A percentile compares a stretch with the other conserved stretches of the same genome.
Conservation (phyloP, 2,329 filamentous ascomycete genomes). For the Diaporthe vexans region DNA sequence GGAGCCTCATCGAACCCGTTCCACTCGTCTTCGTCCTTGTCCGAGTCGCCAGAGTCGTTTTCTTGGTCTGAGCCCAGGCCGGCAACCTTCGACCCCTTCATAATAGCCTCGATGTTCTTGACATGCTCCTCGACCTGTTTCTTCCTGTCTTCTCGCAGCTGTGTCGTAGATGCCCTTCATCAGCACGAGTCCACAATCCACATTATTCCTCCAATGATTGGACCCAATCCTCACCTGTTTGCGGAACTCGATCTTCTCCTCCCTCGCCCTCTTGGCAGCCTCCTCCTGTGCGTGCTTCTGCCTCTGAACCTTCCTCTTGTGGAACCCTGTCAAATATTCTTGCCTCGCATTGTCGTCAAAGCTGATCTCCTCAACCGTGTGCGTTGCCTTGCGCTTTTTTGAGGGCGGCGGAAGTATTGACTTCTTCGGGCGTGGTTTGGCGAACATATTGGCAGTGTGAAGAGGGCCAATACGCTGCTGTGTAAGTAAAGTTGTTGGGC, state of each 20-base stretch:
- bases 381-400: slow-evolving; percentile 76
- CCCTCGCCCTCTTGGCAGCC: slow-evolving; percentile 80
- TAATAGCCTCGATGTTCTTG: slow-evolving; percentile 77
- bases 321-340: slow-evolving; percentile 95
- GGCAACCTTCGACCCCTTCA: slow-evolving; percentile 72
- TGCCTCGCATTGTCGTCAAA: slow-evolving; percentile 86
- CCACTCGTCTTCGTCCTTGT: slow-evolving; percentile 71
- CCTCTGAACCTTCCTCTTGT: slow-evolving; percentile 92
- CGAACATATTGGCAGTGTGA: slow-evolving; percentile 59
- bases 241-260: slow-evolving; percentile 81
- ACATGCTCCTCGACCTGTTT: slow-evolving; percentile 87
- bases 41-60: slow-evolving; percentile 54
- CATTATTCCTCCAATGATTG: no score
- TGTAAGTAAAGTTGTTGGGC: background rate
- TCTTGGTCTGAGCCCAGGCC: slow-evolving; percentile 56
- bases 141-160: slow-evolving; percentile 89
- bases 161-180: background rate
- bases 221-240: slow-evolving; percentile 73
- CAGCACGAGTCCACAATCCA: background rate
- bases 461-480: background rate
- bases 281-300: slow-evolving; percentile 88
- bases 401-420: slow-evolving; percentile 67
- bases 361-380: slow-evolving; percentile 80
- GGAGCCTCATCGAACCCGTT: slow-evolving; percentile 72
- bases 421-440: slow-evolving; percentile 72